Evolutionary conservation across 805 yeast genomes (phyloP).

Genomic region (Saturnispora galanensis): DNA sequence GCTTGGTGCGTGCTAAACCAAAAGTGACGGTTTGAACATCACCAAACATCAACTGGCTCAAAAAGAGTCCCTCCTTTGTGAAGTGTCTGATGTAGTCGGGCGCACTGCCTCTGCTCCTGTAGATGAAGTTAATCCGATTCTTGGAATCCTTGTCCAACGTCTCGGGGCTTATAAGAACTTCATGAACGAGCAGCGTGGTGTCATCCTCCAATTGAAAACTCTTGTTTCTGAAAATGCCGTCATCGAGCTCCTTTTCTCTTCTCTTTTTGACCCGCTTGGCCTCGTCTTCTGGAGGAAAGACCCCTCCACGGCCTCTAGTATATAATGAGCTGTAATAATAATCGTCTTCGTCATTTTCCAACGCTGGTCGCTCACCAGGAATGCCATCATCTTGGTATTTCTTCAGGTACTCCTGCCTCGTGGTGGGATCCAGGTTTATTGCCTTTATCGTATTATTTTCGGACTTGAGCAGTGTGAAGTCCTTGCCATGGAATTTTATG

Average conservation of each 20-base stretch:
- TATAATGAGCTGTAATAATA: slow-evolving; percentile 5
- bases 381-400: too few relatives aligned
- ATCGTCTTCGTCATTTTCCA: neutral
- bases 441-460: slow-evolving; percentile 9
- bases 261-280: slow-evolving; percentile 4
- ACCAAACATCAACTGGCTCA: slow-evolving; percentile 13
- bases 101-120: slow-evolving; percentile 6
- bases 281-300: slow-evolving; percentile 8
- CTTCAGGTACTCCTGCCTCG: too few relatives aligned
- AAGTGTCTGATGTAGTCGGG: slow-evolving; percentile 9
- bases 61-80: slow-evolving; percentile 5
- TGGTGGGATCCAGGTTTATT: neutral
- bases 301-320: slow-evolving; percentile 14
- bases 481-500: slow-evolving; percentile 8
- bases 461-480: slow-evolving; percentile 9
- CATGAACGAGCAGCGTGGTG: slow-evolving; percentile 9
- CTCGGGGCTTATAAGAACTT: slow-evolving; percentile 9
- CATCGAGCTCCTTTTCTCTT: neutral
- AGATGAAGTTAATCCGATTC: slow-evolving; percentile 12
- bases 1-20: slow-evolving; percentile 12
- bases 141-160: slow-evolving; percentile 11
- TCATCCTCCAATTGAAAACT: slow-evolving; percentile 2
- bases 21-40: slow-evolving; percentile 11
- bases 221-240: slow-evolving; percentile 10
- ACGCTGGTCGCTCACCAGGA: neutral